A percentile compares a stretch with the other conserved stretches of the same genome.
Evolutionary conservation across 179 eudicot genomes (phyloP).

Genomic region (Corrigiola litoralis): DNA sequence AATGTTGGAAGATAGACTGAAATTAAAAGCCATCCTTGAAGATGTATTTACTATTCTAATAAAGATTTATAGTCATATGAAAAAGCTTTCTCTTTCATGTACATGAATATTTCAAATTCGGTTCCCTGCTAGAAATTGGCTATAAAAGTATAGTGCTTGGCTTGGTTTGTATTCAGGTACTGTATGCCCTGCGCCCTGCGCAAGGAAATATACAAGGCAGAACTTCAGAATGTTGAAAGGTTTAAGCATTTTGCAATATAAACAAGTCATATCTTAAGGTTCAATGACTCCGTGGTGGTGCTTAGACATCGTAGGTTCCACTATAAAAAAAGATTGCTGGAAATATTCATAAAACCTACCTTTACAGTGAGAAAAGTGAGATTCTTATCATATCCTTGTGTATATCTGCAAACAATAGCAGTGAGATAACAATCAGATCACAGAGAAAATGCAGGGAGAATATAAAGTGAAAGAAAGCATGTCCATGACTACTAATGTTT

Average conservation of each 20-base stretch:
- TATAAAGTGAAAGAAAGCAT: not conserved
- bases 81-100: not conserved
- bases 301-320: too few relatives aligned
- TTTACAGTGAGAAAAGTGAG: slow-evolving; percentile 73
- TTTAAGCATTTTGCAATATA: not conserved
- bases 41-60: not conserved
- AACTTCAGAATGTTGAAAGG: not conserved
- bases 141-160: slow-evolving; percentile 23
- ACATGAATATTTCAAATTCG: slow-evolving; percentile 9
- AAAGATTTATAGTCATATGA: not conserved
- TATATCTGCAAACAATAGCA: slow-evolving; percentile 39
- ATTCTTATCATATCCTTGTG: slow-evolving; percentile 69
- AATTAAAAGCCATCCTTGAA: not conserved
- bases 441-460: not conserved
- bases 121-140: slow-evolving; percentile 15
- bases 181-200: slow-evolving; percentile 31
- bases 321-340: not conserved
- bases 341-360: slow-evolving; percentile 31
- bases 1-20: not conserved
- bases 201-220: slow-evolving; percentile 11
- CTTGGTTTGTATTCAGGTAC: slow-evolving; percentile 33
- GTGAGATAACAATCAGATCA: not conserved
- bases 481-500: not conserved
- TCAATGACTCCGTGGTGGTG: not conserved
- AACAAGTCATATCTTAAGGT: not conserved